phyloP scores from a whole-genome alignment of 306 rosid genomes.

The Purshia tridentata region DNA sequence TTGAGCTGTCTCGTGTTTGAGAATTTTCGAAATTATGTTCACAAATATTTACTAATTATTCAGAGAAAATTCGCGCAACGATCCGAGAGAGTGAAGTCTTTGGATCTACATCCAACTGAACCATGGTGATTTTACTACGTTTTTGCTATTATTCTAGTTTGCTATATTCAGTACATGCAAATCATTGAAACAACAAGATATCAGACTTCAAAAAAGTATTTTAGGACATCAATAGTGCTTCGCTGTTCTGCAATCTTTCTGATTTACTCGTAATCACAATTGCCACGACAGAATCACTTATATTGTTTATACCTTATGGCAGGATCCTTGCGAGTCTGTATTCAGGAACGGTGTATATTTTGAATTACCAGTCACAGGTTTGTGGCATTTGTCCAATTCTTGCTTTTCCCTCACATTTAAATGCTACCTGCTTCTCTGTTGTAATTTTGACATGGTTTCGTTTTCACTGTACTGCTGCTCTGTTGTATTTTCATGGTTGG shows the following conservation, averaged over 20 bases:
- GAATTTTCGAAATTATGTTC: neutral
- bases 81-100: constrained; percentile 38
- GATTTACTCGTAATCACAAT: neutral
- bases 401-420: neutral
- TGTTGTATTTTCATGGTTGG: neutral
- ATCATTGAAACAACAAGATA: neutral
- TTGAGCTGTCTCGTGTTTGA: neutral
- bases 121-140: constrained; percentile 30
- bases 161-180: neutral
- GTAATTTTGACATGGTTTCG: neutral
- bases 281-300: neutral
- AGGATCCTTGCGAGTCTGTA: constrained; percentile 98
- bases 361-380: constrained; percentile 97
- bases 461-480: neutral
- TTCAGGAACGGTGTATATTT: constrained; percentile 89
- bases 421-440: neutral
- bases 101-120: constrained; percentile 43
- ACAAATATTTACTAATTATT: neutral
- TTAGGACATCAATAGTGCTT: neutral
- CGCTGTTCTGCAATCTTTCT: neutral
- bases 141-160: neutral
- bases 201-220: neutral
- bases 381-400: constrained; percentile 5
- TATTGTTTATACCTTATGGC: constrained; percentile 17
- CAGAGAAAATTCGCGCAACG: constrained; percentile 38